Conservation (phyloP, 306 rosid genomes). For the Morella rubra region DNA sequence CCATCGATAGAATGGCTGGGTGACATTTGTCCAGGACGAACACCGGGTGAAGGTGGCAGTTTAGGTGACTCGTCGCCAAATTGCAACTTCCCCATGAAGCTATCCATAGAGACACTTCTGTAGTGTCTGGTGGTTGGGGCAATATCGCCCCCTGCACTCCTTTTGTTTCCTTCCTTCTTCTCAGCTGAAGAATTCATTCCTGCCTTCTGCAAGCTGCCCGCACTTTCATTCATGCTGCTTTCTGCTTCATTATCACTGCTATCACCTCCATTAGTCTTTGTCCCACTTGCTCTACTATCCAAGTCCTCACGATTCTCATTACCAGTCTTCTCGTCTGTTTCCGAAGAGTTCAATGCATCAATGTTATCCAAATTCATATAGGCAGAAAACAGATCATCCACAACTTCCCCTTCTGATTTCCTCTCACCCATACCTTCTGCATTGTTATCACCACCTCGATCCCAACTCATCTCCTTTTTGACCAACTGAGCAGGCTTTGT, state of each 20-base stretch:
- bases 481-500: constrained; percentile 55
- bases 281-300: constrained; percentile 95
- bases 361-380: constrained; percentile 87
- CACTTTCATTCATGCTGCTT: constrained; percentile 74
- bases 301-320: constrained; percentile 79
- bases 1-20: constrained; percentile 58
- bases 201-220: constrained; percentile 43
- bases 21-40: constrained; percentile 52
- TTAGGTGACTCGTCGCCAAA: constrained; percentile 70
- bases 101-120: constrained; percentile 92
- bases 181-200: constrained; percentile 45
- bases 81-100: constrained; percentile 79
- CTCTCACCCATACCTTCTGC: constrained; percentile 77
- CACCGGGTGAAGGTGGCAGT: constrained; percentile 66
- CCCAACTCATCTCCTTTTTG: constrained; percentile 61
- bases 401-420: constrained; percentile 89
- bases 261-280: constrained; percentile 80
- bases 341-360: constrained; percentile 70
- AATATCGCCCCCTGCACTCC: constrained; percentile 74
- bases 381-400: constrained; percentile 83
- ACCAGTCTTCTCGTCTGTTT: constrained; percentile 68
- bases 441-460: constrained; percentile 44
- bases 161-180: constrained; percentile 75
- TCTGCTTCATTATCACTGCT: constrained; percentile 94
- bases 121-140: constrained; percentile 68